Evolutionary conservation across 805 yeast genomes (phyloP), one percentile per base, ranked within the genome.

Genomic region (Blastobotrys peoriensis): DNA sequence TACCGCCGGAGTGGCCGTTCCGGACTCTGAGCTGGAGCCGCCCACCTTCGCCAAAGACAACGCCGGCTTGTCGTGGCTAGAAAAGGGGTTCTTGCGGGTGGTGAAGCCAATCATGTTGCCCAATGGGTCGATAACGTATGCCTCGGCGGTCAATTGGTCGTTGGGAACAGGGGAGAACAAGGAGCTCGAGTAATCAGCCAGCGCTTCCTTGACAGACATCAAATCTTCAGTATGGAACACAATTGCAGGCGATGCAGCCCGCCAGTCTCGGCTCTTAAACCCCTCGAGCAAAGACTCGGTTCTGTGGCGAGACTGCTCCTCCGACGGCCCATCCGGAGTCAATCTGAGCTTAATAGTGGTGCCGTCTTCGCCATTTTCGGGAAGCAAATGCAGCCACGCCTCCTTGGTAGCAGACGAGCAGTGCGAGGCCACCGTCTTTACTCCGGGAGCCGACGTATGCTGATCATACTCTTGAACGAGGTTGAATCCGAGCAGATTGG

Each of bases 71-170:
- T 47, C 48, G 9, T 47, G 46, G 17, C 36, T 28, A 10, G 53
- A 49, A 37, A 46, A 53, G 8, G 68, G 66, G 45, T 61, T 62
- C 18, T 43, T 36, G 33, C 58, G 66, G 2, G 81, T 69, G 17
- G 94, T 79, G 66, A 89, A 87, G 3, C 96, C 97, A 38, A 89
- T 62, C 22, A 88, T 63, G 54, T 78, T 76, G 16, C 96, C 96
- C 51, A 88, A 67, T 5, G 98, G 97, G 62, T 91, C 97, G 20
- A 83, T 60, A 5, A 79, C 74, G 62, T 82, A 86, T 4, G 84
- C 68, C 62, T 86, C 95, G 53, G 75, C 72, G 3, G 96, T 95
- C 45, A 75, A 76, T 45, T 82, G 66, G 38, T 78, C 84, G 46
- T 81, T 79, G 3, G 98, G 44, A 19, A 76, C 70, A 62, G 82